Evolutionary conservation across 192 early-diverging fungal genomes (phyloP), one percentile per base, ranked within the genome.

Genomic region (Coemansia brasiliensis): DNA sequence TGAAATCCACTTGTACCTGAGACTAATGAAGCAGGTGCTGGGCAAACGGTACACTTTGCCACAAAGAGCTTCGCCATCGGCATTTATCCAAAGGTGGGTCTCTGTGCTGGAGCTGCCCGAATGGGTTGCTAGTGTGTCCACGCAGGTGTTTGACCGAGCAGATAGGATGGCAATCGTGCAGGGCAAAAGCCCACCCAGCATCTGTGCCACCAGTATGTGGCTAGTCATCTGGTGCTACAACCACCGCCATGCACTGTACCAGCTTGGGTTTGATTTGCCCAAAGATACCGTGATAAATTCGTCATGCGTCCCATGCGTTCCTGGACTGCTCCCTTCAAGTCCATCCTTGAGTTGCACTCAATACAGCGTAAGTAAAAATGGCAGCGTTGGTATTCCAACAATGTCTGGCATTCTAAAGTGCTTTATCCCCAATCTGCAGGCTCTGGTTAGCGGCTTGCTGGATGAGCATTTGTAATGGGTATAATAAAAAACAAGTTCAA

Each of bases 181-280:
- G 29, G 86, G 86, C 11, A 85, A 86, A 51, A 84, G 84, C 51
- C 86, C 86, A 0, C 77, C 84, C 7, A 84, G 84, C 10, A 80
- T 87, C 22, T 83, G 84, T 11, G 86, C 86, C 4, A 83, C 86
- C 3, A 77, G 80, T 26, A 82, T 87, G 39, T 87, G 84, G 71
- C 63, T 87, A 21, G 80, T 83, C 0, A 76, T 85, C 44, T 80
- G 59, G 74, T 65, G 80, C 44, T 87, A 80, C 69, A 87, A 87
- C 60, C 56, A 83, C 49, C 42, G 66, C 3, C 69, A 72, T 46
- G 26, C 59, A 0, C 52, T 83, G 29, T 9, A 63, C 1, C 52
- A 22, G 3, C 10, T 46, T 12, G 55, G 26, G 0, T 73, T 55
- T 18, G 5, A 13, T 2, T 39, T 68, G 26, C 59, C 57, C 0